These are phyloP conservation scores for Pseudocercospora fijiensis DNA, from an alignment of 2,329 filamentous ascomycete genomes.

Conservation along the genomic window DNA sequence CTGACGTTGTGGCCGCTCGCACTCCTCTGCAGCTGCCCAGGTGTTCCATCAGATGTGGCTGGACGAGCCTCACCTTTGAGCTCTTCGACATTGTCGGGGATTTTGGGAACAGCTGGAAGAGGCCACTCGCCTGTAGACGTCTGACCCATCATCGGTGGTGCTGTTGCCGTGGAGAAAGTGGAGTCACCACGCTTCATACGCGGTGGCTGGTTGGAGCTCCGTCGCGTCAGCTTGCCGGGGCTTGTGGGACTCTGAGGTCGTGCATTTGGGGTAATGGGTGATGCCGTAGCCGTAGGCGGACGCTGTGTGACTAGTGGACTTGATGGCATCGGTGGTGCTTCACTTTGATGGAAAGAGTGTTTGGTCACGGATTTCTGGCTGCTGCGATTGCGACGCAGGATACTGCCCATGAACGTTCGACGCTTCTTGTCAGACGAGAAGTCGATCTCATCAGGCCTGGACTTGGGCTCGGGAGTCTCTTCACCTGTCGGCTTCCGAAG, in stretches of 20 bases:
- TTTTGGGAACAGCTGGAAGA: conserved; percentile 39
- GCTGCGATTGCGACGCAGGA: conserved; percentile 38
- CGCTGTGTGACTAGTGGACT: conserved; percentile 7
- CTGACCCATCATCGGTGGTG: conserved; percentile 31
- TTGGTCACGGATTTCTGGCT: conserved; percentile 27
- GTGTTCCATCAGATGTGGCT: conserved; percentile 35
- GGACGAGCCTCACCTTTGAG: conserved; percentile 28
- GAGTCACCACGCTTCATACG: conserved; percentile 29
- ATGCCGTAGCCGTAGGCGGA: conserved; percentile 5
- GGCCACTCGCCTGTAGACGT: conserved; percentile 47
- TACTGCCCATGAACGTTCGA: conserved; percentile 38
- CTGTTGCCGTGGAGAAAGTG: conserved; percentile 28
- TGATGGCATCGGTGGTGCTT: conserved; percentile 10
- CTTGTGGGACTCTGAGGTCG: conserved; percentile 54
- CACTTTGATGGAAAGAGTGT: conserved; percentile 1
- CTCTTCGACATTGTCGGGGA: conserved; percentile 20
- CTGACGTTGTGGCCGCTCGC: conserved; percentile 19
- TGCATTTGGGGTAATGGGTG: conserved; percentile 42
- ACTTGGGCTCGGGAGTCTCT: conserved; percentile 17
- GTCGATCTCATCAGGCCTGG: conserved; percentile 20
- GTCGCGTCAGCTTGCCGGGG: conserved; percentile 40
- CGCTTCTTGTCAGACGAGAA: conserved; percentile 26
- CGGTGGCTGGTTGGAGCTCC: conserved; percentile 27
- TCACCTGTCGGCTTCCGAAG: conserved; percentile 52
- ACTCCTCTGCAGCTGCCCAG: not conserved